Conservation (phyloP, 768 basidiomycete genomes). For the Hygrocybe punicea region DNA sequence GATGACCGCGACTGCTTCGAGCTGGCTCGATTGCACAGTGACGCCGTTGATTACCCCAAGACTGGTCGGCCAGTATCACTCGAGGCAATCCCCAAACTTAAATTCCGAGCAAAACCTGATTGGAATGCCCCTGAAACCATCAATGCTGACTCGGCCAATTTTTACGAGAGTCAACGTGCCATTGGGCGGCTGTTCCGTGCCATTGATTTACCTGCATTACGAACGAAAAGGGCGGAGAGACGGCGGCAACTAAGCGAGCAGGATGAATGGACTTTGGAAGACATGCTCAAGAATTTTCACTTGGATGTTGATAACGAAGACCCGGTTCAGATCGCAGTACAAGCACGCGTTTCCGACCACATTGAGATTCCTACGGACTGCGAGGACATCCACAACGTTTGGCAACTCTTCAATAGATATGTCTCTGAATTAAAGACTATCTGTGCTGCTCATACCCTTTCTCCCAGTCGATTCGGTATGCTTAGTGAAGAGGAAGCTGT, state of each 20-base stretch:
- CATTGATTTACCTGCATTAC: conserved; percentile 48
- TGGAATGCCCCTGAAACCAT: conserved; percentile 65
- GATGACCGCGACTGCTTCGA: conserved; percentile 49
- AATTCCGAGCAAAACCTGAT: conserved; percentile 45
- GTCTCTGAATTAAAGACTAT: conserved; percentile 45
- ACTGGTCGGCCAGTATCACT: conserved; percentile 46
- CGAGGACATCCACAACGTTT: conserved; percentile 26
- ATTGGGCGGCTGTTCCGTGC: conserved; percentile 62
- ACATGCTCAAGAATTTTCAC: conserved; percentile 17
- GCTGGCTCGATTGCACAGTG: conserved; percentile 56
- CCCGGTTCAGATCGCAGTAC: conserved; percentile 26
- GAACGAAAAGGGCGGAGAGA: conserved; percentile 13
- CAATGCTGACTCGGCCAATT: conserved; percentile 32
- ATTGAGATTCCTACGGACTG: conserved; percentile 29
- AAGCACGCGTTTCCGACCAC: conserved; percentile 17
- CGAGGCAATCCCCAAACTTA: conserved; percentile 43
- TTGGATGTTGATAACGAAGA: conserved; percentile 19
- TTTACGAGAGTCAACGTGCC: conserved; percentile 52
- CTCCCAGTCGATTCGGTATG: conserved; percentile 37
- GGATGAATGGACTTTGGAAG: conserved; percentile 21
- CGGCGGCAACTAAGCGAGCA: conserved; percentile 8
- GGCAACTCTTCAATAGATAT: conserved; percentile 41
- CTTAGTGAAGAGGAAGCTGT: conserved; percentile 64
- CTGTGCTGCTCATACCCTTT: conserved; percentile 47
- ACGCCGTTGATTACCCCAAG: conserved; percentile 68